Percentiles rank a stretch among this genome's conserved stretches.
Evolutionary conservation across 805 yeast species (phyloP).

Genomic region (Metschnikowia koreensis): DNA sequence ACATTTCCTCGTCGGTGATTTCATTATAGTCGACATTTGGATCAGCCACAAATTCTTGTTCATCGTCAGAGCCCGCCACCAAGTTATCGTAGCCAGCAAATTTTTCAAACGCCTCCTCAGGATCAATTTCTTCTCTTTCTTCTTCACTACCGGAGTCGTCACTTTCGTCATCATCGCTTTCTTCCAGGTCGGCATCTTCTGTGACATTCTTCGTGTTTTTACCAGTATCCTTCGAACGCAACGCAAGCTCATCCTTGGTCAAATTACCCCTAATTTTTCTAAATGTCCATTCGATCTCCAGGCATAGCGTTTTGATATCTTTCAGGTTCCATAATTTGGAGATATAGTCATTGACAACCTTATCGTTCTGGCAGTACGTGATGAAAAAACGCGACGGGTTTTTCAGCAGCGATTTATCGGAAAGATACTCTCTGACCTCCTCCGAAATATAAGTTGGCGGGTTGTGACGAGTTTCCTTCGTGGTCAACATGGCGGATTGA

Average conservation of each 20-base stretch:
- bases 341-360: slow-evolving; percentile 43
- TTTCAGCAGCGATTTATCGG: slow-evolving; percentile 26
- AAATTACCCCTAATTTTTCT: slow-evolving; percentile 48
- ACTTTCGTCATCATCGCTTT: slow-evolving; percentile 17
- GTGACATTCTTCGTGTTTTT: slow-evolving; percentile 18
- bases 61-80: slow-evolving; percentile 46
- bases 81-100: slow-evolving; percentile 37
- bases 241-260: slow-evolving; percentile 34
- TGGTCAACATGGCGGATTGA: slow-evolving; percentile 25
- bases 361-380: slow-evolving; percentile 37
- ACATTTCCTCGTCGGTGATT: slow-evolving; percentile 65
- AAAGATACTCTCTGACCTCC: slow-evolving; percentile 25
- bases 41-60: slow-evolving; percentile 29
- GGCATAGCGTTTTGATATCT: slow-evolving; percentile 32
- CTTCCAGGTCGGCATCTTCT: slow-evolving; percentile 9
- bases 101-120: slow-evolving; percentile 30
- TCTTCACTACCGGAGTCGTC: slow-evolving; percentile 20
- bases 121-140: slow-evolving; percentile 15
- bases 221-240: slow-evolving; percentile 24
- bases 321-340: slow-evolving; percentile 49
- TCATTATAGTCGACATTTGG: slow-evolving; percentile 50
- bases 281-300: slow-evolving; percentile 44
- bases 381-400: slow-evolving; percentile 52
- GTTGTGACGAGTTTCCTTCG: slow-evolving; percentile 26
- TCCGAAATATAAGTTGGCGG: slow-evolving; percentile 37